Base-by-base conservation (phyloP, 441 rosid genomes). In the Corymbia calophylla region DNA sequence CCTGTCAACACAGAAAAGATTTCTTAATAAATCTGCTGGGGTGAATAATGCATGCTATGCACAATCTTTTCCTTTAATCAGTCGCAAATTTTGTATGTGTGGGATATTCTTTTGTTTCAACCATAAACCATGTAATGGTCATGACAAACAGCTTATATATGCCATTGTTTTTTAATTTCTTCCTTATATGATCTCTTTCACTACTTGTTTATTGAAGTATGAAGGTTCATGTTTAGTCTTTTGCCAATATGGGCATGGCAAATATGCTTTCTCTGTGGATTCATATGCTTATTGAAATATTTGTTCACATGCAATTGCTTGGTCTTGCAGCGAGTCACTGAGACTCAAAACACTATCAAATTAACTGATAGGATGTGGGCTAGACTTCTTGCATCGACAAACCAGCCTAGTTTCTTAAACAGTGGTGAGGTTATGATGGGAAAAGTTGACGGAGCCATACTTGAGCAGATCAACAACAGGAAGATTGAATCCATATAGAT, bases 331-430 rank as follows among this genome's bases (percentile, higher is more conserved):
- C 92, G 92, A 44, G 97, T 96, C 90, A 94, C 96, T 44, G 96
- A 94, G 91, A 89, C 92, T 88, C 93, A 92, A 73, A 94, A 96
- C 90, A 95, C 93, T 3, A 95, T 96, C 92, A 95, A 92, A 91
- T 88, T 95, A 89, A 96, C 97, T 0, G 97, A 94, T 86, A 95
- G 98, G 92, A 95, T 93, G 96, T 96, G 98, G 97, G 98, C 98
- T 73, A 95, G 98, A 90, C 95, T 96, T 90, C 96, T 96, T 88
- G 95, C 98, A 64, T 95, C 98, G n/a, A 96, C 97, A 39, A 94
- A 96, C 89, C 98, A 96, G 87, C 98, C 98, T 15, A 96, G 94
- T 92, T 96, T 96, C 91, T 89, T 95, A 93, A 93, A 93, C 89
- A 73, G 93, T 87, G 88, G 92, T 80, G 94, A 90, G 51, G 86